phyloP scores from a whole-genome alignment of 768 basidiomycete species.

The Rhizopogon sp. region DNA sequence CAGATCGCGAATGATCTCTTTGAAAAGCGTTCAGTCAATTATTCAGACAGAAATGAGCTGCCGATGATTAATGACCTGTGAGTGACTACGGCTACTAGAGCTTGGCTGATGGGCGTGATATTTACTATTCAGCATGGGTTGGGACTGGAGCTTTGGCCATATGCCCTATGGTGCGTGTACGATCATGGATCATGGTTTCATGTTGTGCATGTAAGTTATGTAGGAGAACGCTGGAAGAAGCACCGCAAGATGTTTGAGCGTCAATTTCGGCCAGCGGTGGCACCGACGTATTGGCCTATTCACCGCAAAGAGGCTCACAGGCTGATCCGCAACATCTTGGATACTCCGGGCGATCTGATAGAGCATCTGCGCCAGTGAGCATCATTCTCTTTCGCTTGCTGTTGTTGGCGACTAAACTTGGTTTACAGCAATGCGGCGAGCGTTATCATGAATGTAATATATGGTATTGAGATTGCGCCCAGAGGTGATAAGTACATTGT shows the following conservation, averaged over 20 bases:
- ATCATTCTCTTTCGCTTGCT: neutral
- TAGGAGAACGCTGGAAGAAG: conserved; percentile 48
- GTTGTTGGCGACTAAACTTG: neutral
- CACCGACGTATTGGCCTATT: conserved; percentile 37
- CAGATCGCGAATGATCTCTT: conserved; percentile 47
- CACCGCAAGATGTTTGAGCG: conserved; percentile 50
- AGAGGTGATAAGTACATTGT: conserved; percentile 43
- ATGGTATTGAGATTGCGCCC: conserved; percentile 42
- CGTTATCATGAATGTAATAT: conserved; percentile 49
- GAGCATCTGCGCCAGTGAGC: conserved; percentile 48
- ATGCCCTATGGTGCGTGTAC: conserved; percentile 42
- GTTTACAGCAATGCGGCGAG: conserved; percentile 42
- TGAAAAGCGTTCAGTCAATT: conserved; percentile 50
- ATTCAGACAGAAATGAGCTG: conserved; percentile 46
- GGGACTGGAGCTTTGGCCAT: conserved; percentile 50
- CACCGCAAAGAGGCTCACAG: conserved; percentile 41
- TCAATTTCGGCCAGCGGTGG: conserved; percentile 42
- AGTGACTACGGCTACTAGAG: conserved; percentile 7
- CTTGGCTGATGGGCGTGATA: conserved; percentile 5
- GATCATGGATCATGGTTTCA: neutral
- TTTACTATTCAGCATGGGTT: conserved; percentile 35
- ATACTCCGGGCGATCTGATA: conserved; percentile 38
- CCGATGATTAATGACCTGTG: conserved; percentile 49
- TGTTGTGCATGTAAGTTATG: neutral
- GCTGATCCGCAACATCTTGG: conserved; percentile 40